Evolutionary conservation across 2,329 filamentous ascomycete species (phyloP).

Genomic region (Cercospora citrullina): DNA sequence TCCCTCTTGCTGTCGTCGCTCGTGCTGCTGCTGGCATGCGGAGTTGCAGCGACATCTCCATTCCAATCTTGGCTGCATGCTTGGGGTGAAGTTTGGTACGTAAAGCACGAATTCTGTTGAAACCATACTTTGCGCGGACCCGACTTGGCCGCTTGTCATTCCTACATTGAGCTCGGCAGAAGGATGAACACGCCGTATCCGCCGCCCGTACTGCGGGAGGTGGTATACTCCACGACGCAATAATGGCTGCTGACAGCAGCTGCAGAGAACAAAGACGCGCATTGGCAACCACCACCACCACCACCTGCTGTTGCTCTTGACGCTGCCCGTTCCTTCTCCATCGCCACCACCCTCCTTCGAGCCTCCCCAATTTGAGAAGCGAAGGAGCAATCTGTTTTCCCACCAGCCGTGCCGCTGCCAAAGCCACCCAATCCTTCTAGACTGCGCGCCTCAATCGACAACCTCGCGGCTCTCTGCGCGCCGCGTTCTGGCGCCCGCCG

Average conservation of each 20-base stretch:
- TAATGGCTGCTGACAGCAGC: slow-evolving; percentile 1
- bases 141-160: slow-evolving; percentile 13
- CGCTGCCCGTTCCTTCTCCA: neutral
- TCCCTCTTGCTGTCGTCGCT: neutral
- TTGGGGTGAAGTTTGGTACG: neutral
- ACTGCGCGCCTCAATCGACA: neutral
- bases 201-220: neutral
- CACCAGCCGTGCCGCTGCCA: neutral
- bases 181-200: neutral
- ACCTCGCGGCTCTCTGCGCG: neutral
- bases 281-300: neutral
- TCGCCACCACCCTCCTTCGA: neutral
- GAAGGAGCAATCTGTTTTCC: slow-evolving; percentile 1
- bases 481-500: slow-evolving; percentile 5
- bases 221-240: neutral
- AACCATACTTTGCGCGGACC: neutral
- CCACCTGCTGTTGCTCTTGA: neutral
- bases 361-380: neutral
- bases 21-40: slow-evolving; percentile 13
- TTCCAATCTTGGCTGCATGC: slow-evolving; percentile 1
- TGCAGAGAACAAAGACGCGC: slow-evolving; percentile 1
- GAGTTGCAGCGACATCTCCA: neutral
- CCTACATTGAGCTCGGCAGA: neutral
- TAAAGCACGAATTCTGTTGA: neutral
- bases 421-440: slow-evolving; percentile 11